phyloP scores from a whole-genome alignment of 305 asterid genomes.

The Fraxinus sp. region DNA sequence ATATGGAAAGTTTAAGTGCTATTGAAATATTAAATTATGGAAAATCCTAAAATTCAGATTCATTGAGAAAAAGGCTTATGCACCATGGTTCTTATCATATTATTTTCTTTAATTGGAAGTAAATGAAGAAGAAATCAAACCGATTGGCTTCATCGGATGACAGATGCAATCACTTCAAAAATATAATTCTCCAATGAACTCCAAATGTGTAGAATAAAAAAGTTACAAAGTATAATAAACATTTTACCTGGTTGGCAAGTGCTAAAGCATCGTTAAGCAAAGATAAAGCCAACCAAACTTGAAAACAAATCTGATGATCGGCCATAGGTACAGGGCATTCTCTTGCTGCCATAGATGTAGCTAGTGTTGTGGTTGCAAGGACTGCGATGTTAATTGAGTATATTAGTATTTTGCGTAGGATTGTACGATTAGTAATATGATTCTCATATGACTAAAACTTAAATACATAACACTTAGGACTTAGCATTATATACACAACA shows the following conservation, averaged over 20 bases:
- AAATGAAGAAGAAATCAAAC: not conserved
- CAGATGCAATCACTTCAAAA: not conserved
- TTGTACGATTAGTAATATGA: too few relatives aligned
- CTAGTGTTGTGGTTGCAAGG: constrained; percentile 67
- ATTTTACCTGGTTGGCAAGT: constrained; percentile 86
- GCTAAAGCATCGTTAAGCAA: constrained; percentile 94
- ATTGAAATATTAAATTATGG: not conserved
- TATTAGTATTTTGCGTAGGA: too few relatives aligned
- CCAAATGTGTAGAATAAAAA: not conserved
- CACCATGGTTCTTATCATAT: not conserved
- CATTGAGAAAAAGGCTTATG: not conserved
- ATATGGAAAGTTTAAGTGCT: not conserved
- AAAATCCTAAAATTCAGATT: not conserved
- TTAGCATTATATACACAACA: too few relatives aligned
- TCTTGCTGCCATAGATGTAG: constrained; percentile 92
- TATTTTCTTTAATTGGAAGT: not conserved
- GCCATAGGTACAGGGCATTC: constrained; percentile 83
- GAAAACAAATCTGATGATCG: constrained; percentile 82
- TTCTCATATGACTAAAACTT: too few relatives aligned
- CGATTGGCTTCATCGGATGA: not conserved
- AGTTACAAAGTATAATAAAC: not conserved
- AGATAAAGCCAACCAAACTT: constrained; percentile 91
- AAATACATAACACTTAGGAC: too few relatives aligned
- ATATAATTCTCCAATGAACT: constrained; percentile 3
- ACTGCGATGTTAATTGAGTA: constrained; percentile 36